phyloP scores from a whole-genome alignment of 1,284 basidiomycete genomes.

The Leccinum proliferum region DNA sequence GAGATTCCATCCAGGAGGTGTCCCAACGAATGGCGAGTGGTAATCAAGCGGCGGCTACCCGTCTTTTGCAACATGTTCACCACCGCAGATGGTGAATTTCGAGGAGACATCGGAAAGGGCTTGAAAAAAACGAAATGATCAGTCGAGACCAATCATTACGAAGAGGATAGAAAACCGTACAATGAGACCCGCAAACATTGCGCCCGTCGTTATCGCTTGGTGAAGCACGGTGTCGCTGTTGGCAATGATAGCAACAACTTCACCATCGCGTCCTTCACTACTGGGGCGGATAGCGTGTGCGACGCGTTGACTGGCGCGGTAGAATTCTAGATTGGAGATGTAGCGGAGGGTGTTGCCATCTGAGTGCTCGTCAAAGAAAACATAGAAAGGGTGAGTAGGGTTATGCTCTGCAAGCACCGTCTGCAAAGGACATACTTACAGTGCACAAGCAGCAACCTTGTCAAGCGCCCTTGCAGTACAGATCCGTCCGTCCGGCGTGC shows the following conservation, averaged over 20 bases:
- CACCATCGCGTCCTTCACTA: conserved; percentile 12
- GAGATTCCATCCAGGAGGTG: conserved; percentile 24
- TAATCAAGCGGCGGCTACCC: conserved; percentile 27
- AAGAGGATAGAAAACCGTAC: conserved; percentile 17
- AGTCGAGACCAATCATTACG: neutral
- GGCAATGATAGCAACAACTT: conserved; percentile 26
- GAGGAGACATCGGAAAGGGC: conserved; percentile 33
- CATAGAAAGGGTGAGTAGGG: conserved; percentile 15
- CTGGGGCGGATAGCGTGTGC: conserved; percentile 24
- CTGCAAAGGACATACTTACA: too few species aligned
- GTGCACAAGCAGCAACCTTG: too few species aligned
- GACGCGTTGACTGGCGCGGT: conserved; percentile 26
- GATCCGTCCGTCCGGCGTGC: too few species aligned
- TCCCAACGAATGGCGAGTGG: conserved; percentile 23
- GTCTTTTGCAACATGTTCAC: conserved; percentile 29
- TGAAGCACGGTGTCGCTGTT: conserved; percentile 30
- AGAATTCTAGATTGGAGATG: conserved; percentile 29
- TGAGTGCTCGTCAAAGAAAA: conserved; percentile 13
- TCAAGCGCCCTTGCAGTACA: too few species aligned
- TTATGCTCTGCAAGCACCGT: conserved; percentile 8
- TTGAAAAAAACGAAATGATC: conserved; percentile 2
- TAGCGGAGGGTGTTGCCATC: conserved; percentile 4
- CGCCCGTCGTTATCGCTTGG: conserved; percentile 26
- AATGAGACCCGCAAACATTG: conserved; percentile 27
- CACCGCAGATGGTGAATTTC: conserved; percentile 32